Evolutionary conservation across 108 stramenopile species (phyloP).

Genomic region (Conticribra guillardii): DNA sequence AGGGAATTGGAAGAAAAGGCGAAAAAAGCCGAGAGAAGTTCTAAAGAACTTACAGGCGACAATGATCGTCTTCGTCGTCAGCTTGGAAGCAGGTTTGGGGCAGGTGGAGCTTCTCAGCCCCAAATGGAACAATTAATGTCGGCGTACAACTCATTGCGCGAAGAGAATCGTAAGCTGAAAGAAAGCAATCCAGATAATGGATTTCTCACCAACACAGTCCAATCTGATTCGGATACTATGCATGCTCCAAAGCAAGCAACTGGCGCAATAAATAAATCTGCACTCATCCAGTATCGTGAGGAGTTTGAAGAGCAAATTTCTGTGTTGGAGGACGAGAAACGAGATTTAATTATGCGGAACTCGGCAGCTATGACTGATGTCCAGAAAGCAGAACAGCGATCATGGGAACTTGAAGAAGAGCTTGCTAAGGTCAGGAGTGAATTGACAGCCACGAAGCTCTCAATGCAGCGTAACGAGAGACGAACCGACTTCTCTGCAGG

Average conservation of each 20-base stretch:
- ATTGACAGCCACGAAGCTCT: conserved; percentile 67
- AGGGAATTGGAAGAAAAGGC: conserved; percentile 61
- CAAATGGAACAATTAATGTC: conserved; percentile 77
- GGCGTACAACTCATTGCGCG: conserved; percentile 67
- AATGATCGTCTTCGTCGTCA: conserved; percentile 89
- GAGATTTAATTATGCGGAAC: conserved; percentile 83
- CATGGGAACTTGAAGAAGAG: conserved; percentile 78
- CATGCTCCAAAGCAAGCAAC: conserved; percentile 8
- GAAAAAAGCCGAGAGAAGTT: conserved; percentile 63
- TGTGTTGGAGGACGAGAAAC: conserved; percentile 76
- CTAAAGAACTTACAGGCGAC: conserved; percentile 62
- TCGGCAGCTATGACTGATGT: conserved; percentile 73
- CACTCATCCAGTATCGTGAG: conserved; percentile 62
- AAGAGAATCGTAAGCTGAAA: conserved; percentile 77
- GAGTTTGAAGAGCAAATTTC: conserved; percentile 82
- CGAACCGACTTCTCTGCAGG: conserved; percentile 23
- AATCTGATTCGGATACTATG: neutral
- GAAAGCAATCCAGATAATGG: conserved; percentile 23
- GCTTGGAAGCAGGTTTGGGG: conserved; percentile 71
- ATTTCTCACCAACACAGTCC: neutral
- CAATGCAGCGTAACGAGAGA: conserved; percentile 59
- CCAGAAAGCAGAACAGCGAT: conserved; percentile 74
- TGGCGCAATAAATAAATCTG: conserved; percentile 44
- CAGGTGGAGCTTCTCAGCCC: conserved; percentile 56
- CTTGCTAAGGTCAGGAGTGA: conserved; percentile 63